Evolutionary conservation across 306 rosid species (phyloP), one percentile per base, ranked within the genome.

Genomic region (Argentina anserina): DNA sequence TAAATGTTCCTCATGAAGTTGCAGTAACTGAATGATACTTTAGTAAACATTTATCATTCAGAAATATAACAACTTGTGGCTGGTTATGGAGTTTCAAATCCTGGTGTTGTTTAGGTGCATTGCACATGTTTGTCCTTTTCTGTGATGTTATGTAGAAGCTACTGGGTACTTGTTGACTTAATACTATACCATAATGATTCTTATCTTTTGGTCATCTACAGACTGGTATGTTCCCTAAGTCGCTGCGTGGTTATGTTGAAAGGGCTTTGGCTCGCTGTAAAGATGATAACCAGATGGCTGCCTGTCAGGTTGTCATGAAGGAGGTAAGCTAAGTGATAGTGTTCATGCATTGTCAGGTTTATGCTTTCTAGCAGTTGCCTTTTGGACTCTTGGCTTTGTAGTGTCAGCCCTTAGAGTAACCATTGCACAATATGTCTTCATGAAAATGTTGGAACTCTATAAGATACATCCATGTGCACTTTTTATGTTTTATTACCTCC

Each of bases 211-310:
- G 40, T 85, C 74, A 47, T 73, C 64, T 80, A 79, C 91, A 95
- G 99, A 92, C 99, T 72, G 95, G 88, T 75, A 82, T 78, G 87
- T 91, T 91, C 76, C 99, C 99, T 33, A 91, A 86, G 74, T 91
- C 97, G 39, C 76, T 95, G 70, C 92, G 99, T 56, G 96, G 93
- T 65, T 95, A 95, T 84, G 96, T 92, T 66, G 97, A 88, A 83
- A 95, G 97, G 87, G 97, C 93, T 73, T 84, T 91, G 90, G 88
- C 90, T 78, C 97, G 99, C 33, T 95, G 93, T 86, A 88, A 91
- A 82, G 97, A 84, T 83, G 99, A 95, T 71, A 82, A 41, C 49
- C 96, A 88, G 76, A 90, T 84, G 99, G 70, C 86, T 60, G 92
- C 90, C 21, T 85, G 90, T 87, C 97, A 91, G 84, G 84, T 84